A percentile compares a stretch with the other conserved stretches of the same genome.
phyloP scores from a whole-genome alignment of 2,329 filamentous ascomycete species.

The Sporothrix dimorphospora region DNA sequence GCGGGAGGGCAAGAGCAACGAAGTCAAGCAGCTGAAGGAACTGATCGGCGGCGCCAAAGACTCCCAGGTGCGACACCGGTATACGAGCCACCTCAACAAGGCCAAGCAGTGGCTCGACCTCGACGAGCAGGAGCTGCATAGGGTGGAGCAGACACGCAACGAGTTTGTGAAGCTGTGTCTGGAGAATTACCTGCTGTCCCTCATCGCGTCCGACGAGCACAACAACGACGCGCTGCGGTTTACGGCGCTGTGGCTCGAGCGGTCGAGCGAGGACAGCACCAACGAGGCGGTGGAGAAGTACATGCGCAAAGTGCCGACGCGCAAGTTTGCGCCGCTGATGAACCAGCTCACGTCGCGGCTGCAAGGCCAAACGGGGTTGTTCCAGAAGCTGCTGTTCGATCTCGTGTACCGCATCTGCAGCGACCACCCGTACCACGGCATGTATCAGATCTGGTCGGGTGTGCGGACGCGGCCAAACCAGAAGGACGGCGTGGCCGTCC shows the following conservation, averaged over 20 bases:
- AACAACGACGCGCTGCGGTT: constrained; percentile 91
- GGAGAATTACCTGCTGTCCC: constrained; percentile 87
- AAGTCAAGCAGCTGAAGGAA: constrained; percentile 73
- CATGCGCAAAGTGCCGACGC: constrained; percentile 75
- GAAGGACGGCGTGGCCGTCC: constrained; percentile 74
- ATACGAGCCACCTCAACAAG: constrained; percentile 66
- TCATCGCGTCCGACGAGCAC: constrained; percentile 83
- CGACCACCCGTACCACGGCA: constrained; percentile 94
- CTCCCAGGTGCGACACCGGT: constrained; percentile 57
- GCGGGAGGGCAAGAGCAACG: constrained; percentile 77
- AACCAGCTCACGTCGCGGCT: constrained; percentile 96
- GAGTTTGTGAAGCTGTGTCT: constrained; percentile 86
- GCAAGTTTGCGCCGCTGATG: constrained; percentile 91
- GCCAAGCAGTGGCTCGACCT: constrained; percentile 89
- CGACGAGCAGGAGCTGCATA: constrained; percentile 82
- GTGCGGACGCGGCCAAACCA: constrained; percentile 68
- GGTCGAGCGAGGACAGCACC: constrained; percentile 73
- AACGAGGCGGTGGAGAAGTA: constrained; percentile 76
- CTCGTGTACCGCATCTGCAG: constrained; percentile 82
- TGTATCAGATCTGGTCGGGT: constrained; percentile 94
- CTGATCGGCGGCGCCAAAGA: constrained; percentile 56
- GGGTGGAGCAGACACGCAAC: constrained; percentile 74
- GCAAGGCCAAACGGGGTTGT: constrained; percentile 67
- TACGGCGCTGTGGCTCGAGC: constrained; percentile 90
- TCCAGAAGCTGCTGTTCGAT: constrained; percentile 74